Base-by-base conservation (phyloP, 352 stramenopile genomes). In the Pythium insidiosum region DNA sequence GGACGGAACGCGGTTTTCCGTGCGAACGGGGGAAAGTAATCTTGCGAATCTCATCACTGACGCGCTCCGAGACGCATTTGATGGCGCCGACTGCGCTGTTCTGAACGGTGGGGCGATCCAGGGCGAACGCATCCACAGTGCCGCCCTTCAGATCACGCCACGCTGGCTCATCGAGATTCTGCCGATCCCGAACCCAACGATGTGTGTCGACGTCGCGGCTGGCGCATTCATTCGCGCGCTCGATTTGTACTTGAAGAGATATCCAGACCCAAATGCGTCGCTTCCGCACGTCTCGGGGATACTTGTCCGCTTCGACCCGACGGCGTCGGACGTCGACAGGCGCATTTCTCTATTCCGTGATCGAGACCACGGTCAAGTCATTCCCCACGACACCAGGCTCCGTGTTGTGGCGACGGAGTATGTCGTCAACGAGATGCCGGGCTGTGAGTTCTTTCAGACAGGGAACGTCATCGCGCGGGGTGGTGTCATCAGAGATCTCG, bases 341-440 rank as follows among this genome's bases (percentile, higher is more conserved):
- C 6, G n/a, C 16, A 22, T 55, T 20, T 10, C 23, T 22, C n/a
- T 55, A 12, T 55, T 34, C 16, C 43, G 43, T 22, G 47, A 55
- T n/a, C 29, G 33, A 11, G 47, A 48, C n/a, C 47, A 48, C 26
- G 9, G 24, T 3, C 22, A 22, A 0, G 39, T 43, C 20, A 48
- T 55, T 19, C 22, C 9, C 0, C 18, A 33, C 6, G 31, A 47
- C 6, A 35, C 33, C 15, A 24, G 31, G 6, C 12, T 55, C 12
- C 29, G 39, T n/a, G 39, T 55, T 4, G 47, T 34, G 10, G 13
- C 13, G 3, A 43, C 47, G 4, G 12, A 4, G 4, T 55, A 35
- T 13, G 48, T 48, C 22, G 26, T 48, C 5, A 30, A 42, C 1
- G 31, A 48, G 43, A 36, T 25, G 5, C 31, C 38, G 24, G 47